These are phyloP conservation scores for Candida piceae DNA, from an alignment of 805 yeast species.

Conservation along the genomic window DNA sequence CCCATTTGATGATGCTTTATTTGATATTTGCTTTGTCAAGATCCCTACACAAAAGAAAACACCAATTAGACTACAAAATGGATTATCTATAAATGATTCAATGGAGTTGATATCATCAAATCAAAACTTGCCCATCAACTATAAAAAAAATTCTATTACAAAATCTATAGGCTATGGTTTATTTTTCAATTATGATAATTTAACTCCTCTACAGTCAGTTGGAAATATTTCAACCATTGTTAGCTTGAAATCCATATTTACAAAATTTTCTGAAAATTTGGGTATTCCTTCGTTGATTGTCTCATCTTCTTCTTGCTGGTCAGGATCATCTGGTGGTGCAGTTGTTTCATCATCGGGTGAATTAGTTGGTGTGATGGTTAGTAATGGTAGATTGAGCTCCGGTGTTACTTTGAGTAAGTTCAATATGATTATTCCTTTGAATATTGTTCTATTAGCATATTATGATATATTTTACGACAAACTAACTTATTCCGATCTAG, in stretches of 20 bases:
- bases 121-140: not conserved
- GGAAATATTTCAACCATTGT: slow-evolving; percentile 30
- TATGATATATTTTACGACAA: slow-evolving; percentile 15
- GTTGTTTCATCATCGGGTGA: slow-evolving; percentile 21
- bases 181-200: slow-evolving; percentile 19
- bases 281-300: slow-evolving; percentile 23
- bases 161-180: slow-evolving; percentile 38
- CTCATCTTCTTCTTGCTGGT: slow-evolving; percentile 43
- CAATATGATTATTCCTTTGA: slow-evolving; percentile 16
- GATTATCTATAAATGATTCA: not conserved
- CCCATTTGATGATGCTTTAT: slow-evolving; percentile 25
- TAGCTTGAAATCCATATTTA: slow-evolving; percentile 6
- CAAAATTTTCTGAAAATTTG: not conserved
- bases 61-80: slow-evolving; percentile 1
- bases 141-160: slow-evolving; percentile 12
- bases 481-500: slow-evolving; percentile 4
- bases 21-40: slow-evolving; percentile 37
- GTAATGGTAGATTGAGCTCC: slow-evolving; percentile 30
- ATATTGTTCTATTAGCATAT: slow-evolving; percentile 15
- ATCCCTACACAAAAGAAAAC: slow-evolving; percentile 11
- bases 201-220: slow-evolving; percentile 29
- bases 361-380: slow-evolving; percentile 38
- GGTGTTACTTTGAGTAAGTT: slow-evolving; percentile 19
- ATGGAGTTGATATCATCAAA: not conserved
- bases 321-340: slow-evolving; percentile 49